These are phyloP conservation scores for Scutellaria barbata DNA, from an alignment of 257 asterid genomes.

Conservation along the genomic window DNA sequence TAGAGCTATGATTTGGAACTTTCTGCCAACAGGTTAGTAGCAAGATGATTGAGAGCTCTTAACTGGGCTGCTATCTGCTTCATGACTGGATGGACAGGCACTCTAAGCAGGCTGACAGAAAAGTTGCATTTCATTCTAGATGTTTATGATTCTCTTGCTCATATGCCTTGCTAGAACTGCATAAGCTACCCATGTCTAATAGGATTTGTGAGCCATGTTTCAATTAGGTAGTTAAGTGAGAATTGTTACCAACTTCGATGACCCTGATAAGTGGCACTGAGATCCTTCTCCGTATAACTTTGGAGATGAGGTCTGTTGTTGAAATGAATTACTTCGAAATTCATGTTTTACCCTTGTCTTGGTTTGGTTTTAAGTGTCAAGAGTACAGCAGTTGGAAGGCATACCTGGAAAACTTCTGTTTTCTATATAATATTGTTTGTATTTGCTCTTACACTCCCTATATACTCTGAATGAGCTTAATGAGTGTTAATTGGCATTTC, in stretches of 20 bases:
- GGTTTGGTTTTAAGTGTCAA: conserved; percentile 10
- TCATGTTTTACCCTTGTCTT: conserved; percentile 2
- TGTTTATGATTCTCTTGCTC: conserved; percentile 25
- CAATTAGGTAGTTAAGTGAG: conserved; percentile 1
- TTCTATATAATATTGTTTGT: conserved; percentile 18
- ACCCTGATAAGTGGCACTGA: conserved; percentile 8
- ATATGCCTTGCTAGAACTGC: conserved; percentile 8
- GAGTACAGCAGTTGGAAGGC: conserved; percentile 33
- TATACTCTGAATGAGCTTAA: conserved; percentile 26
- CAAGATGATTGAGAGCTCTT: conserved; percentile 1
- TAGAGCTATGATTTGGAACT: background rate
- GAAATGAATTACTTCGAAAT: conserved; percentile 11
- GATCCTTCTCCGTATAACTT: conserved; percentile 15
- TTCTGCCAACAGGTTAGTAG: background rate
- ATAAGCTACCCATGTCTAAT: background rate
- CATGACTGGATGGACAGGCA: background rate
- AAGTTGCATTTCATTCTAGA: background rate
- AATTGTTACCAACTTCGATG: conserved; percentile 4
- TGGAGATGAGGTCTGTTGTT: background rate
- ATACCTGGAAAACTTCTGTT: background rate
- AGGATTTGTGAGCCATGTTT: conserved; percentile 1
- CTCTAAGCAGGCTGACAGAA: background rate
- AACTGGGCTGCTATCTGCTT: background rate
- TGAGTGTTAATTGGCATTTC: conserved; percentile 31
- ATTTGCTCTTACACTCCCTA: conserved; percentile 18